These are phyloP conservation scores for Boechera stricta DNA, from an alignment of 345 rosid genomes.

Conservation along the genomic window DNA sequence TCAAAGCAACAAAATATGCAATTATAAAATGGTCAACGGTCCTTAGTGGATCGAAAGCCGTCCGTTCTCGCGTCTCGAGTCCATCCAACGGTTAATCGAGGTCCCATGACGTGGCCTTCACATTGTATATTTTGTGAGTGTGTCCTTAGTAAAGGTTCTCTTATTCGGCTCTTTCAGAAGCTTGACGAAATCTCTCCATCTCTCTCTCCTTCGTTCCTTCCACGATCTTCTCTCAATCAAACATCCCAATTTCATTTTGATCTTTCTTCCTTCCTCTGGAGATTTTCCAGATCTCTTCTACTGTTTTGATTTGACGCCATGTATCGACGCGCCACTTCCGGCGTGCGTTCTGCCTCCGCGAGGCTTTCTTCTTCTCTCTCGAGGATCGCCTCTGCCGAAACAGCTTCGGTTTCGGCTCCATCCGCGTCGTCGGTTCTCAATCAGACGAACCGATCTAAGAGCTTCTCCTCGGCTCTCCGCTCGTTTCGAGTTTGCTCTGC, in stretches of 20 bases:
- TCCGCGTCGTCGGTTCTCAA: conserved; percentile 32
- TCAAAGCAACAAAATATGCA: neutral
- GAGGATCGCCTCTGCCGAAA: conserved; percentile 28
- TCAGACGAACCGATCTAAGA: conserved; percentile 45
- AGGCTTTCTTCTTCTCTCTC: conserved; percentile 48
- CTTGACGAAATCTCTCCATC: neutral
- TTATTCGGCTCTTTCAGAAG: neutral
- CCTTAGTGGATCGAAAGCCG: neutral
- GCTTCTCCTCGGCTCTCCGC: conserved; percentile 51
- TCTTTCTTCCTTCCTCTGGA: conserved; percentile 7
- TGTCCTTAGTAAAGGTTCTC: neutral
- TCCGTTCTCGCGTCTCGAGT: neutral
- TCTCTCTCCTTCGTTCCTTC: conserved; percentile 3
- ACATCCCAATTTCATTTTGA: conserved; percentile 15
- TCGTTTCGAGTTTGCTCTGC: conserved; percentile 48
- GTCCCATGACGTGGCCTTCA: neutral
- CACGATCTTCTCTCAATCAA: conserved; percentile 30
- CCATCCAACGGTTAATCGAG: conserved; percentile 34
- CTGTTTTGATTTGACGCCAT: conserved; percentile 35
- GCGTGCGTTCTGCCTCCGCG: conserved; percentile 50
- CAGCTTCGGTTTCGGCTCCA: conserved; percentile 36
- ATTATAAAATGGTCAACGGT: neutral
- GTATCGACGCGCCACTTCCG: conserved; percentile 47
- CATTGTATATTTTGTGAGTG: conserved; percentile 32
- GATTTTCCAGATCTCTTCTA: neutral